Percentiles rank a stretch among this genome's conserved stretches.
These are phyloP conservation scores for Nicotiana noctiflora DNA, from an alignment of 257 asterid species.

Conservation along the genomic window DNA sequence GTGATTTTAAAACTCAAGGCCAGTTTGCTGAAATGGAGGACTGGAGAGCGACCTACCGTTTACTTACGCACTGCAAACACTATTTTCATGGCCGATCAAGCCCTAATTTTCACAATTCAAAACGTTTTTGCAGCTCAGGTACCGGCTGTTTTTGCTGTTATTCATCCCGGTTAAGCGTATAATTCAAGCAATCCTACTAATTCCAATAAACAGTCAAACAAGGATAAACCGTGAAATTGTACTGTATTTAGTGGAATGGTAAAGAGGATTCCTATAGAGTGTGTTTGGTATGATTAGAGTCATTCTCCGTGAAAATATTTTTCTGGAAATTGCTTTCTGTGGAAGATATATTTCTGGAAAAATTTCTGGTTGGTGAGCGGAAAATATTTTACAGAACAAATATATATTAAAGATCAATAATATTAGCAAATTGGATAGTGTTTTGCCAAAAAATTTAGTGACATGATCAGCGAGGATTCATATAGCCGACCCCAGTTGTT, in stretches of 20 bases:
- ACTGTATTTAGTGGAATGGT: not conserved
- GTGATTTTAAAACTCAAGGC: not conserved
- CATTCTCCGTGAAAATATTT: not conserved
- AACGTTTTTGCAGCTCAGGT: slow-evolving; percentile 37
- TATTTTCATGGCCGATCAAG: slow-evolving; percentile 23
- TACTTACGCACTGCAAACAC: slow-evolving; percentile 32
- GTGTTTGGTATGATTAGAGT: not conserved
- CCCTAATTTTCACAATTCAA: slow-evolving; percentile 18
- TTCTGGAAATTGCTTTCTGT: too few species aligned
- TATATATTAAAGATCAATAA: not conserved
- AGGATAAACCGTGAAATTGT: not conserved
- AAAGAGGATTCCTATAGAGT: not conserved
- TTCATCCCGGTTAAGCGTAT: not conserved
- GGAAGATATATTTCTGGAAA: not conserved
- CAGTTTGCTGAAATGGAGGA: slow-evolving; percentile 34
- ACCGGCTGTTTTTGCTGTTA: not conserved
- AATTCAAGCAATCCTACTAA: not conserved
- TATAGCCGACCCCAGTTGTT: not conserved
- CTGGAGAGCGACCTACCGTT: slow-evolving; percentile 35
- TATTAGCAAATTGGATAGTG: not conserved
- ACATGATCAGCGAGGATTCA: not conserved
- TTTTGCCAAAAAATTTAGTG: not conserved
- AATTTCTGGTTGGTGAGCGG: not conserved
- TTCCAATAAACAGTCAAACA: not conserved
- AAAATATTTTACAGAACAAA: not conserved